Percentiles rank a stretch among this genome's conserved stretches.
Evolutionary conservation across 1,284 basidiomycete genomes (phyloP).

Genomic region (Chondrostereum purpureum): DNA sequence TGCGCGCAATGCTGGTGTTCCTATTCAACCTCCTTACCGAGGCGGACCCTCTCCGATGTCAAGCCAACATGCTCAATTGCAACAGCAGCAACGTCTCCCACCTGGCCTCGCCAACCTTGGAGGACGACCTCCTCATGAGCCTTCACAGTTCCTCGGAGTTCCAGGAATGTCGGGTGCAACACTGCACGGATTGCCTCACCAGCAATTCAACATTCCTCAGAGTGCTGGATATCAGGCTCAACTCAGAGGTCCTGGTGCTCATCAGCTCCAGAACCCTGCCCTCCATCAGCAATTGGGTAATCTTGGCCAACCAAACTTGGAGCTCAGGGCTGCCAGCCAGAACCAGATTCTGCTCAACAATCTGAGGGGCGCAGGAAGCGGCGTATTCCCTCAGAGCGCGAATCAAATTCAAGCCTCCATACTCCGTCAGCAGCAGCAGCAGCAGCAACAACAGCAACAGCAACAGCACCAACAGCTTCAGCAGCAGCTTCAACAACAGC

Average conservation of each 20-base stretch:
- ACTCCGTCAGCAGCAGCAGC: slow-evolving; percentile 35
- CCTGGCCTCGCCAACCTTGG: slow-evolving; percentile 80
- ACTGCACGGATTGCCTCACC: slow-evolving; percentile 41
- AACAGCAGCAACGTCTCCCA: slow-evolving; percentile 50
- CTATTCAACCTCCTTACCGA: slow-evolving; percentile 58
- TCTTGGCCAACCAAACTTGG: slow-evolving; percentile 48
- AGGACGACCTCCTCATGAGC: slow-evolving; percentile 72
- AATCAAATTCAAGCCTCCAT: slow-evolving; percentile 31
- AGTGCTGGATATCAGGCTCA: slow-evolving; percentile 30
- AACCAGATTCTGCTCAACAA: slow-evolving; percentile 41
- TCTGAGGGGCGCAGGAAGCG: slow-evolving; percentile 34
- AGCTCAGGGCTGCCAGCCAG: slow-evolving; percentile 44
- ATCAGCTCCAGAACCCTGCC: slow-evolving; percentile 40
- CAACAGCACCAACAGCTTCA: slow-evolving; percentile 40
- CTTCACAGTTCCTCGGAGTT: slow-evolving; percentile 55
- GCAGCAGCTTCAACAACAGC: slow-evolving; percentile 38
- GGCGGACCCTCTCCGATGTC: slow-evolving; percentile 59
- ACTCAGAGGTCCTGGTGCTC: slow-evolving; percentile 43
- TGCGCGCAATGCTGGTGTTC: slow-evolving; percentile 45
- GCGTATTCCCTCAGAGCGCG: slow-evolving; percentile 47
- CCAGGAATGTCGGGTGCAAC: slow-evolving; percentile 39
- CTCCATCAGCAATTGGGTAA: slow-evolving; percentile 38
- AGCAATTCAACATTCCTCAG: slow-evolving; percentile 42
- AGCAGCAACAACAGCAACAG: slow-evolving; percentile 36
- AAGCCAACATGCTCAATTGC: slow-evolving; percentile 35